Evolutionary conservation across 768 basidiomycete genomes (phyloP), one percentile per base, ranked within the genome.

Genomic region (Suillus luteus): DNA sequence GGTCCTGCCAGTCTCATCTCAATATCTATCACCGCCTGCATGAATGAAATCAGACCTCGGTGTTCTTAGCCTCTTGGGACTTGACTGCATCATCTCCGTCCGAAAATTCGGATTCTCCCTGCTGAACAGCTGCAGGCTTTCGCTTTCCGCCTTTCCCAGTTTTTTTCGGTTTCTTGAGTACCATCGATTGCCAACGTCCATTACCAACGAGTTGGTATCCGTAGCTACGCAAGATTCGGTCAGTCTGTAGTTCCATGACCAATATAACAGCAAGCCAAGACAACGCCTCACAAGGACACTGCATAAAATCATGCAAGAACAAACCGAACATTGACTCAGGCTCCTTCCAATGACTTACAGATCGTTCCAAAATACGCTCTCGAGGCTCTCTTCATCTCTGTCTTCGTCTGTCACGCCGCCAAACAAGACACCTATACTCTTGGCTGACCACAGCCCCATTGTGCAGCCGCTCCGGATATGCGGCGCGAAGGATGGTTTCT

Each of bases 371-470:
- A 96, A 96, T 2, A 88, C 81, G 65, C 91, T 93, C 63, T 93
- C 90, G 66, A 97, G 72, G 3, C 83, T 86, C 70, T 97, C 95
- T 73, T 96, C 95, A 43, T 84, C 83, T 22, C 81, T 86, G 68
- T 96, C 95, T 65, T 94, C 91, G 65, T 97, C 95, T 5, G 86
- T 90, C 0, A 96, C 95, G 3, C 89, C 95, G 14, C 95, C 95
- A 71, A 96, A 97, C 58, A 95, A 73, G 2, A 97, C 78, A 1
- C 94, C 93, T 62, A 85, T 87, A 31, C 77, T 80, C 68, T 87
- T 90, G 24, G 83, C 75, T 0, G 73, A 60, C 95, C 95, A 96
- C 0, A 89, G 76, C 0, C 91, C 79, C 95, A 96, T 96, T 4
- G 93, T 94, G 67, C 90, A 92, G 1, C 95, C 95, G 0, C 87